Evolutionary conservation across 2,329 filamentous ascomycete species (phyloP), one percentile per base, ranked within the genome.

Genomic region (Fusarium sp.): DNA sequence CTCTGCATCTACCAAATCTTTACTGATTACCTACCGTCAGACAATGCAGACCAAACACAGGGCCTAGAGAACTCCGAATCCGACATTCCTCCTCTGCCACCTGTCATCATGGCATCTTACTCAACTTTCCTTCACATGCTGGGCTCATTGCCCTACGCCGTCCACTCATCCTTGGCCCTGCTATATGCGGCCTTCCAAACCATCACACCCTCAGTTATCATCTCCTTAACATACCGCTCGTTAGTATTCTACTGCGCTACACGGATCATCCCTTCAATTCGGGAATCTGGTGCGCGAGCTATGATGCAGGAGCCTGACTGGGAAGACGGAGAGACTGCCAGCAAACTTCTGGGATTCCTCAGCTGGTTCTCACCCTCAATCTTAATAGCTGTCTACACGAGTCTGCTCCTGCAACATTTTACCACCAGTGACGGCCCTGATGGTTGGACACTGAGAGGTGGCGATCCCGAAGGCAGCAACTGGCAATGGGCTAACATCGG

Each of bases 1-100:
- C 90, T 99, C 68, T 98, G 95, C 84, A 92, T 98, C 77, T 99
- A 98, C 83, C 96, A 99, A 81, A 98, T 98, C 80, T 98, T 98
- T 81, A 99, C 96, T 76, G 96, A 99, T 82, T 98, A 98, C 82
- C 89, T 95, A 73, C 94, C 96, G 5, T 95, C 92, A 7, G 89
- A 87, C n/a, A 84, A 87, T 29, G 83, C 86, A 32, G 86, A 89
- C 30, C 82, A 84, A 5, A 81, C 85, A 6, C 86, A 86, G 49
- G 82, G 82, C 64, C 79, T 84, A 53, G 81, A 83, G 32, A 79
- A 82, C 4, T 77, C 88, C 16, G 92, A 97, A 65, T 90, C 92
- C n/a, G 95, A 97, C 27, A 96, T 98, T 67, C 96, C 96, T 42
- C 96, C 96, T n/a, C 86, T 99, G 45, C 96, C 96, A 16, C 96